A percentile compares a stretch with the other conserved stretches of the same genome.
Conservation (phyloP, 345 rosid genomes). For the Melaleuca quinquenervia region DNA sequence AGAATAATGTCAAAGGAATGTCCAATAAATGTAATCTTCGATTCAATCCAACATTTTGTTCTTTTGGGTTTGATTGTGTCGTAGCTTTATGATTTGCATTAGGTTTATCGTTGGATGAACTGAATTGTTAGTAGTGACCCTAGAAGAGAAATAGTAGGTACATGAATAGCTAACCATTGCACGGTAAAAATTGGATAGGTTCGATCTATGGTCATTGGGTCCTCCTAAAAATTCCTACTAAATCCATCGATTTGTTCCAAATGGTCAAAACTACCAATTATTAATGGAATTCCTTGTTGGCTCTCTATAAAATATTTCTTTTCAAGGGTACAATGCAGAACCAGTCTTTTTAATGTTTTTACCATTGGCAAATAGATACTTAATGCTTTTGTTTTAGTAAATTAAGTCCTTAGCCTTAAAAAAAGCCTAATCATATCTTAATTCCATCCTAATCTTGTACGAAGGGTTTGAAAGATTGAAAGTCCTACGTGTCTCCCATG, state of each 20-base stretch:
- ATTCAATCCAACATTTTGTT: background rate
- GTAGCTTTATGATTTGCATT: background rate
- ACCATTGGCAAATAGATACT: background rate
- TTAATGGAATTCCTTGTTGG: too few relatives aligned
- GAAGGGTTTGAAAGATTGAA: background rate
- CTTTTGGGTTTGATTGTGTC: background rate
- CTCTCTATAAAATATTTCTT: background rate
- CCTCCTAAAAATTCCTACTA: background rate
- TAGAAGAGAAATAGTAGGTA: background rate
- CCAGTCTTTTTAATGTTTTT: background rate
- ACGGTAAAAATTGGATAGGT: constrained; percentile 7
- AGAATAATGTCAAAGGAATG: background rate
- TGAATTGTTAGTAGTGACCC: background rate
- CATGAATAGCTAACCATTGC: constrained; percentile 6
- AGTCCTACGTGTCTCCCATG: background rate
- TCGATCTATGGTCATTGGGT: background rate
- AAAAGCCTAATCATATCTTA: background rate
- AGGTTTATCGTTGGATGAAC: background rate
- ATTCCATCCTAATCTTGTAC: background rate
- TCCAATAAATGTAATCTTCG: background rate
- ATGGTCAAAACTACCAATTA: background rate
- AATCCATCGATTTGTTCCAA: background rate
- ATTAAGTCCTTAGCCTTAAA: background rate
- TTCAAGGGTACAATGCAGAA: background rate
- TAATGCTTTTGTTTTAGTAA: background rate